These are phyloP conservation scores for Calonectria fujianensis DNA, from an alignment of 2,329 filamentous ascomycete species.

Conservation along the genomic window DNA sequence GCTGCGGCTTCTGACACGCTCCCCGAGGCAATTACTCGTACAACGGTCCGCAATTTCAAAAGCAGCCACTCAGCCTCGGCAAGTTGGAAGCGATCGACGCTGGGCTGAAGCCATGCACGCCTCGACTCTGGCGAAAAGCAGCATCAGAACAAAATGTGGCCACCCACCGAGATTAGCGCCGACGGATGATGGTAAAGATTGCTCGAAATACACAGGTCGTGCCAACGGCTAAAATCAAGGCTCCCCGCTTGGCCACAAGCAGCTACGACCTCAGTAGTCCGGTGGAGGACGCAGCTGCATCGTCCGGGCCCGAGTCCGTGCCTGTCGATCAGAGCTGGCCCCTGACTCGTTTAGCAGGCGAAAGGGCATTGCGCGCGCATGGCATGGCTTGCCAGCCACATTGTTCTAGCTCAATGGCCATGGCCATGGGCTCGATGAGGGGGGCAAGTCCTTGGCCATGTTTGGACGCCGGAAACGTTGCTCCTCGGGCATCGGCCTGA, in stretches of 20 bases:
- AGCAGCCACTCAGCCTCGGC: constrained; percentile 11
- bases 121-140: constrained; percentile 11
- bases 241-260: constrained; percentile 45
- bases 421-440: constrained; percentile 22
- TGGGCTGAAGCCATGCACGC: constrained; percentile 12
- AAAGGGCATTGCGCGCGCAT: neutral
- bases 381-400: constrained; percentile 30
- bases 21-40: constrained; percentile 9
- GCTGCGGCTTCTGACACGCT: neutral
- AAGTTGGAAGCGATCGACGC: neutral
- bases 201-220: neutral
- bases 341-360: constrained; percentile 48
- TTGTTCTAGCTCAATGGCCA: neutral
- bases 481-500: neutral
- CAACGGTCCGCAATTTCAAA: constrained; percentile 9
- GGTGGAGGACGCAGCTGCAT: constrained; percentile 26
- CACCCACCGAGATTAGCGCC: constrained; percentile 24
- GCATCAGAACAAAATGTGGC: constrained; percentile 4
- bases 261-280: constrained; percentile 42
- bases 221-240: constrained; percentile 22
- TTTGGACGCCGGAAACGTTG: neutral
- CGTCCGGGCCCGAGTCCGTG: constrained; percentile 49
- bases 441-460: neutral
- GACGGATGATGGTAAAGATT: neutral
- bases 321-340: constrained; percentile 52